phyloP scores from a whole-genome alignment of 2,329 filamentous ascomycete genomes.

The Hypoxylon sp. region DNA sequence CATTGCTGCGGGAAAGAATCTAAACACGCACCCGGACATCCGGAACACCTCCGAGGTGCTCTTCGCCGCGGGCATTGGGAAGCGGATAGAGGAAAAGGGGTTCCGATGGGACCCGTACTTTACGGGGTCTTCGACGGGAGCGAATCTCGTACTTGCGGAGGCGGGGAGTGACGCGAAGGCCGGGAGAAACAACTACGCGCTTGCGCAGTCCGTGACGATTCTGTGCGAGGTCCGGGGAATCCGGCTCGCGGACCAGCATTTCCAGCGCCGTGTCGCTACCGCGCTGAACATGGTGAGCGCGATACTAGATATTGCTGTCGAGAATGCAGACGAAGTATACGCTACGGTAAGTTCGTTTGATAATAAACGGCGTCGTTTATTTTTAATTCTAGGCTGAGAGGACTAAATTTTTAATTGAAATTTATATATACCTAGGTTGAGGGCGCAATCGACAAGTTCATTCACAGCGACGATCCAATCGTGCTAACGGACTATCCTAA shows the following conservation, averaged over 20 bases:
- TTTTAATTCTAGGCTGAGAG: not conserved
- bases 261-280: constrained; percentile 50
- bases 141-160: constrained; percentile 45
- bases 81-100: constrained; percentile 48
- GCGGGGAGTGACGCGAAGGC: constrained; percentile 50
- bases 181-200: constrained; percentile 47
- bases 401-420: not conserved
- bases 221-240: constrained; percentile 51
- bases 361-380: not conserved
- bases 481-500: constrained; percentile 48
- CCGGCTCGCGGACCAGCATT: constrained; percentile 50
- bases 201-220: constrained; percentile 49
- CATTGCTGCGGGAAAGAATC: constrained; percentile 52
- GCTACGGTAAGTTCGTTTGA: constrained; percentile 33
- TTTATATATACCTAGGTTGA: constrained; percentile 27
- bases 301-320: constrained; percentile 49
- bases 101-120: constrained; percentile 56
- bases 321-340: constrained; percentile 47
- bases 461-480: constrained; percentile 47
- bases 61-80: constrained; percentile 51
- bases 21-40: constrained; percentile 53
- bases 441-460: constrained; percentile 46
- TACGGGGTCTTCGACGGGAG: constrained; percentile 40
- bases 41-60: constrained; percentile 50
- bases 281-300: constrained; percentile 49